Evolutionary conservation across 2,329 filamentous ascomycete genomes (phyloP).

Genomic region (Pezicula radicicola): DNA sequence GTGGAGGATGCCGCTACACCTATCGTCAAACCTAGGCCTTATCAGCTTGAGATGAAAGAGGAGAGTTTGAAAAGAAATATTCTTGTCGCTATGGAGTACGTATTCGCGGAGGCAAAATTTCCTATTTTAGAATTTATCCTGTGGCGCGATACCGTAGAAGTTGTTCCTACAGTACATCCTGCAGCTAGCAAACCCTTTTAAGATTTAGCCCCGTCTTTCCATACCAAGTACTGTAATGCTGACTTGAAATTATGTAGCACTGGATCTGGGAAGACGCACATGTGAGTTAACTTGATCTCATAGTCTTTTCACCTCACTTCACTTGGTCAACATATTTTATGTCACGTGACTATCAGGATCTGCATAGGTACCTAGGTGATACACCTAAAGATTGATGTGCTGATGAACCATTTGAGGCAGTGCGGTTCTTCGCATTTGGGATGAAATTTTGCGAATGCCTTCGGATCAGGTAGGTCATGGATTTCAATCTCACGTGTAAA

Average conservation of each 20-base stretch:
- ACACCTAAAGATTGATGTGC: background rate
- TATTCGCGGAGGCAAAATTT: background rate
- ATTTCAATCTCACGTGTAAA: background rate
- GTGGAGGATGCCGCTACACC: background rate
- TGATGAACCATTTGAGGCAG: constrained; percentile 33
- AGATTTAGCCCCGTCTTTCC: too few relatives aligned
- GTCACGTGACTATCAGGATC: background rate
- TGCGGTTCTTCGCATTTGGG: constrained; percentile 64
- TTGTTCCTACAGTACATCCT: background rate
- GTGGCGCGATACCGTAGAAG: background rate
- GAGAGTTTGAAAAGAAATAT: constrained; percentile 66
- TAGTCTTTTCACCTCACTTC: background rate
- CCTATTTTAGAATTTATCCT: background rate
- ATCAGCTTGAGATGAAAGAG: constrained; percentile 75
- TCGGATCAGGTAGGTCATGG: constrained; percentile 47
- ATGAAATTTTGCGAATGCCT: constrained; percentile 55
- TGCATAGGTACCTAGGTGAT: background rate
- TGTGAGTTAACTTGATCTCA: constrained; percentile 46
- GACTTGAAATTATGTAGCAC: constrained; percentile 35
- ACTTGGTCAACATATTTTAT: background rate
- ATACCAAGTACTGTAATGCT: too few relatives aligned
- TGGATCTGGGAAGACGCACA: constrained; percentile 74
- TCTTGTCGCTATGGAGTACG: constrained; percentile 59
- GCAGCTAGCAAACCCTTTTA: too few relatives aligned
- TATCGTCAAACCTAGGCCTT: constrained; percentile 33